A percentile compares a stretch with the other conserved stretches of the same genome.
Conservation (phyloP, 1,139 yeast species). For the Yamadazyma taylorii region DNA sequence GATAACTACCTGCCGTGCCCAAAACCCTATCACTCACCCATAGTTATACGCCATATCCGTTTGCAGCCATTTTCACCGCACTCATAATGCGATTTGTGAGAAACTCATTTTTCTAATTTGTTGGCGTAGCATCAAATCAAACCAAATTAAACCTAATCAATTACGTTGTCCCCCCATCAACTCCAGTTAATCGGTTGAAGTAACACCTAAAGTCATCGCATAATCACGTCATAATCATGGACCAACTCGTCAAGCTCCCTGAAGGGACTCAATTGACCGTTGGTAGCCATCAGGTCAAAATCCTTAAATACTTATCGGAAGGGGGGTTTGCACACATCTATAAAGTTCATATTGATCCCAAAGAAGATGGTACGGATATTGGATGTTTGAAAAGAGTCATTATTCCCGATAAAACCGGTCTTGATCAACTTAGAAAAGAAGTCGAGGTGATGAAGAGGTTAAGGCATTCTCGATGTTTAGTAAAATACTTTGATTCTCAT, state of each 20-base stretch:
- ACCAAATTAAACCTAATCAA: background rate
- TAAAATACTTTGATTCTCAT: constrained; percentile 71
- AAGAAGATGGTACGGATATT: constrained; percentile 34
- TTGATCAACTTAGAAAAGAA: constrained; percentile 66
- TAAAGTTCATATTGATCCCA: constrained; percentile 50
- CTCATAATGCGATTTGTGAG: too few species aligned
- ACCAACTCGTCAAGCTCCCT: constrained; percentile 36
- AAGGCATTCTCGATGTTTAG: constrained; percentile 56
- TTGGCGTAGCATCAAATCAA: background rate
- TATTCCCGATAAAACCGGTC: constrained; percentile 68
- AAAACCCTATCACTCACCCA: too few species aligned
- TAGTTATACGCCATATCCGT: background rate
- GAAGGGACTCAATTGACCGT: constrained; percentile 44
- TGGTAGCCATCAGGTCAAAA: constrained; percentile 41
- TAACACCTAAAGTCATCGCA: too few species aligned
- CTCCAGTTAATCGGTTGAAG: too few species aligned
- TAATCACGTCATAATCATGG: constrained; percentile 16
- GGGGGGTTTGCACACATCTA: constrained; percentile 62
- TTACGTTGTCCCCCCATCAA: background rate
- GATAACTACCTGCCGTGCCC: too few species aligned
- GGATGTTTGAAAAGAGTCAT: constrained; percentile 76
- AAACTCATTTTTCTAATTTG: too few species aligned
- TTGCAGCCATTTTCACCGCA: background rate
- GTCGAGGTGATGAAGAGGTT: constrained; percentile 80
- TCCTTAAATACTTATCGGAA: constrained; percentile 42